phyloP scores from a whole-genome alignment of 2,329 filamentous ascomycete genomes.

The Cadophora luteo-olivacea region DNA sequence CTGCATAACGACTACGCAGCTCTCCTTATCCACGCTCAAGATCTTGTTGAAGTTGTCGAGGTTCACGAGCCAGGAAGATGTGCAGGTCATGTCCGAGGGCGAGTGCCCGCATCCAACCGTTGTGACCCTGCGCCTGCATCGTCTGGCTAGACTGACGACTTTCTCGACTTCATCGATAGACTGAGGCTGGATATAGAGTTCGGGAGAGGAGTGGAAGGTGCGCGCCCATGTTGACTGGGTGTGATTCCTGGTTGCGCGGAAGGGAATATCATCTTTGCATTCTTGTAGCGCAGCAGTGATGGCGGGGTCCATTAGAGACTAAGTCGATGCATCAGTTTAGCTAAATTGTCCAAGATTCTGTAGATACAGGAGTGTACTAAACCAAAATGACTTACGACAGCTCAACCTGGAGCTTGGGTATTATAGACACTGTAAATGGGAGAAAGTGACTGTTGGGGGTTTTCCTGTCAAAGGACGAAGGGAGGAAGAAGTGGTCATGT shows the following conservation, averaged over 20 bases:
- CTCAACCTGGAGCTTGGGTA: not conserved
- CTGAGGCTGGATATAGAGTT: constrained; percentile 88
- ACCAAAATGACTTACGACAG: not conserved
- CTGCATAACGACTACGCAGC: constrained; percentile 76
- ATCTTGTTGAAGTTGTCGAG: constrained; percentile 83
- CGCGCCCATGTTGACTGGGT: constrained; percentile 92
- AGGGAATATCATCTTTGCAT: constrained; percentile 70
- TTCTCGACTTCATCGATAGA: constrained; percentile 84
- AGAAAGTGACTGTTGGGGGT: not conserved
- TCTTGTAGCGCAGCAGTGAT: constrained; percentile 61
- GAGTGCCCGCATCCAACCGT: constrained; percentile 93
- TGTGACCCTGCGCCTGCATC: constrained; percentile 80
- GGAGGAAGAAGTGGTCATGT: constrained; percentile 3
- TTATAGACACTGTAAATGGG: not conserved
- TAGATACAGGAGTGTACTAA: not conserved
- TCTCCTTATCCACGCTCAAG: constrained; percentile 70
- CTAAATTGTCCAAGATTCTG: not conserved
- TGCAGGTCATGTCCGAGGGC: constrained; percentile 89
- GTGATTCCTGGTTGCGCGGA: constrained; percentile 76
- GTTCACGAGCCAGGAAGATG: constrained; percentile 93
- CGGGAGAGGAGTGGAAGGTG: constrained; percentile 87
- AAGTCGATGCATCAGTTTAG: not conserved
- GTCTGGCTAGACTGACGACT: constrained; percentile 78
- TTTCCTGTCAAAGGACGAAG: not conserved
- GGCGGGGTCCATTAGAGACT: constrained; percentile 47